phyloP scores from a whole-genome alignment of 2,329 filamentous ascomycete species.

The Dothideomycetes sp. region DNA sequence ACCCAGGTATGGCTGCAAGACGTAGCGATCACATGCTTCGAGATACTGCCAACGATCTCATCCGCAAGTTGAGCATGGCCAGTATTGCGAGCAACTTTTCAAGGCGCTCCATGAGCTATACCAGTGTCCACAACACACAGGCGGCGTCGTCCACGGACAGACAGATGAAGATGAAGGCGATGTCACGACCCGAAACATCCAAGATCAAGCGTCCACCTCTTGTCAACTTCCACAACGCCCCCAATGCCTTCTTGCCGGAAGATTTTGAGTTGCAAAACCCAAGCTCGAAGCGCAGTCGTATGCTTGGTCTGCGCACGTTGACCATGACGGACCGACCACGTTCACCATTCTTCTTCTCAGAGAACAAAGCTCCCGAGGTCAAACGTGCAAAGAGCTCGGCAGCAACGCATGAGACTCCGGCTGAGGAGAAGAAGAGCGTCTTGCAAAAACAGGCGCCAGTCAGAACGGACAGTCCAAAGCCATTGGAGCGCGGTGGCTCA shows the following conservation, averaged over 20 bases:
- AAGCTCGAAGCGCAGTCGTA: conserved; percentile 11
- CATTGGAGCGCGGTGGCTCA: neutral
- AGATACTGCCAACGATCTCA: conserved; percentile 74
- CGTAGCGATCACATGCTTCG: conserved; percentile 64
- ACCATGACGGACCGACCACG: conserved; percentile 15
- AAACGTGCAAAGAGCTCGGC: conserved; percentile 11
- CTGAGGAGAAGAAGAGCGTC: too few species aligned
- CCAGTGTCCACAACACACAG: conserved; percentile 27
- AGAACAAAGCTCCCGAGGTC: conserved; percentile 12
- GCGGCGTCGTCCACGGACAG: neutral
- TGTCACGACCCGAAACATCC: neutral
- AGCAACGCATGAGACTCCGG: conserved; percentile 3
- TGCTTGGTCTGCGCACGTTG: conserved; percentile 12
- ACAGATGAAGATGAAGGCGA: conserved; percentile 7
- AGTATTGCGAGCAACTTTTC: conserved; percentile 70
- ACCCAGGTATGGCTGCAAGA: conserved; percentile 66
- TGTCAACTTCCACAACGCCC: conserved; percentile 40
- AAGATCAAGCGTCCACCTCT: conserved; percentile 18
- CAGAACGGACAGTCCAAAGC: conserved; percentile 5
- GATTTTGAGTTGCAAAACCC: conserved; percentile 36
- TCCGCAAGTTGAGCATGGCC: conserved; percentile 76
- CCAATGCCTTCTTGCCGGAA: conserved; percentile 38
- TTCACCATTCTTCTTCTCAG: conserved; percentile 14
- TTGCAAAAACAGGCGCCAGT: too few species aligned
- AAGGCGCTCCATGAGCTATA: conserved; percentile 56